These are phyloP conservation scores for Coelastrella sp. DNA, from an alignment of 139 green algal genomes.

Conservation along the genomic window DNA sequence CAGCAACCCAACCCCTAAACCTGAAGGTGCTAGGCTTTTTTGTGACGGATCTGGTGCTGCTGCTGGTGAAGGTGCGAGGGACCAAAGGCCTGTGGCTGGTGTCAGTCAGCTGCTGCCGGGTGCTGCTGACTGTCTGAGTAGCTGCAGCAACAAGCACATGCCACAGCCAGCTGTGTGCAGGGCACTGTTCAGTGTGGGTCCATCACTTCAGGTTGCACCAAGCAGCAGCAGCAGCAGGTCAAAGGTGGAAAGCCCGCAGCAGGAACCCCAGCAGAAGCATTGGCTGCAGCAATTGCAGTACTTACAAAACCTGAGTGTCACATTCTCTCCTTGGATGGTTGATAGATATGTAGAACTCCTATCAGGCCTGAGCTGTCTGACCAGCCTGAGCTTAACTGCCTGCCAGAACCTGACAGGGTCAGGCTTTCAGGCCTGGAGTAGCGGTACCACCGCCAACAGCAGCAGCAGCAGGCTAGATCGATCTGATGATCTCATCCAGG, in stretches of 20 bases:
- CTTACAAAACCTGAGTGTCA: slow-evolving; percentile 7
- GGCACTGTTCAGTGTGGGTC: neutral
- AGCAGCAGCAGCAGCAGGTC: neutral
- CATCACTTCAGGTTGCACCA: too few relatives aligned
- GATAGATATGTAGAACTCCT: neutral
- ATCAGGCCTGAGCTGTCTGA: slow-evolving; percentile 18
- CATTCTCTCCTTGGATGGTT: slow-evolving; percentile 18
- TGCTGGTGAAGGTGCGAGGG: neutral
- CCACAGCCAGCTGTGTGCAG: neutral
- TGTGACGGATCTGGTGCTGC: neutral
- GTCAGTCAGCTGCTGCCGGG: neutral
- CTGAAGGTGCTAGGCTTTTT: too few relatives aligned
- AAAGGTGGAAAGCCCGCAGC: neutral
- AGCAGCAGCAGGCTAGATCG: neutral
- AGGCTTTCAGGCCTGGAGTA: slow-evolving; percentile 23
- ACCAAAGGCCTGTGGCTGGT: neutral
- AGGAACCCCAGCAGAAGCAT: neutral
- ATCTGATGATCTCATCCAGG: neutral
- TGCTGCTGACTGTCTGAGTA: neutral
- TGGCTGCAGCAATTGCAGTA: neutral
- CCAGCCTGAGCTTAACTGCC: neutral
- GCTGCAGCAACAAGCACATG: neutral
- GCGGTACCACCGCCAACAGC: neutral
- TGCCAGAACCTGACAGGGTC: slow-evolving; percentile 12
- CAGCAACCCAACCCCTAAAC: neutral